Evolutionary conservation across 2,329 filamentous ascomycete species (phyloP).

Genomic region (Fusarium clavum): DNA sequence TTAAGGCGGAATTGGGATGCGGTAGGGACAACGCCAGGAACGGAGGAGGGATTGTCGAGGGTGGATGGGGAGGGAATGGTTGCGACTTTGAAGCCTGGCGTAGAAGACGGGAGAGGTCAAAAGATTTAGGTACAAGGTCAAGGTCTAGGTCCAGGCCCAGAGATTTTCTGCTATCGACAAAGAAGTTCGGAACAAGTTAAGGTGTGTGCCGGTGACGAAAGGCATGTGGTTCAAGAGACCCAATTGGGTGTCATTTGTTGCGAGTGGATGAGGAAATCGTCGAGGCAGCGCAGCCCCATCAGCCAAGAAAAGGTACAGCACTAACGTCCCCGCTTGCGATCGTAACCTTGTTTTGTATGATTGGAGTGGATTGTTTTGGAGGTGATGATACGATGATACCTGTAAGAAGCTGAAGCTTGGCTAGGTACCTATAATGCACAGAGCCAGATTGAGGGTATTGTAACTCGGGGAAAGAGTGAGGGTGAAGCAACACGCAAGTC

Average conservation of each 20-base stretch:
- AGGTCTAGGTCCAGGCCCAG: background rate
- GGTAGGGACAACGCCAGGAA: slow-evolving; percentile 47
- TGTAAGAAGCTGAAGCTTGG: slow-evolving; percentile 26
- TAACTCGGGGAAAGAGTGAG: background rate
- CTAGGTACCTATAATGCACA: slow-evolving; percentile 9
- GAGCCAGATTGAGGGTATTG: slow-evolving; percentile 6
- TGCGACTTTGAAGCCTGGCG: slow-evolving; percentile 36
- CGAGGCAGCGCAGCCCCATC: slow-evolving; percentile 30
- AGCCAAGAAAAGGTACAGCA: slow-evolving; percentile 26
- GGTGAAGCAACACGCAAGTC: slow-evolving; percentile 16
- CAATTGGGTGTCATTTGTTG: slow-evolving; percentile 34
- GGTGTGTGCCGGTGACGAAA: slow-evolving; percentile 30
- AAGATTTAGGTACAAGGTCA: background rate
- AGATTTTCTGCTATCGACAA: slow-evolving; percentile 16
- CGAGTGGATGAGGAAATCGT: slow-evolving; percentile 34
- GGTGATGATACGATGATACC: background rate
- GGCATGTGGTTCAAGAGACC: slow-evolving; percentile 32
- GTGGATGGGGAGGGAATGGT: slow-evolving; percentile 51
- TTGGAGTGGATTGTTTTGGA: background rate
- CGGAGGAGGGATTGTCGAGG: slow-evolving; percentile 55
- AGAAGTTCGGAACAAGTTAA: slow-evolving; percentile 2
- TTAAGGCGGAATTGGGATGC: slow-evolving; percentile 31
- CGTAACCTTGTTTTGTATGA: slow-evolving; percentile 17
- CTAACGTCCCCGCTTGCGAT: slow-evolving; percentile 30
- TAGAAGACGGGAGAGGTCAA: background rate